Percentiles rank a stretch among this genome's conserved stretches.
Conservation (phyloP, 257 asterid species). For the Cinchona pubescens region DNA sequence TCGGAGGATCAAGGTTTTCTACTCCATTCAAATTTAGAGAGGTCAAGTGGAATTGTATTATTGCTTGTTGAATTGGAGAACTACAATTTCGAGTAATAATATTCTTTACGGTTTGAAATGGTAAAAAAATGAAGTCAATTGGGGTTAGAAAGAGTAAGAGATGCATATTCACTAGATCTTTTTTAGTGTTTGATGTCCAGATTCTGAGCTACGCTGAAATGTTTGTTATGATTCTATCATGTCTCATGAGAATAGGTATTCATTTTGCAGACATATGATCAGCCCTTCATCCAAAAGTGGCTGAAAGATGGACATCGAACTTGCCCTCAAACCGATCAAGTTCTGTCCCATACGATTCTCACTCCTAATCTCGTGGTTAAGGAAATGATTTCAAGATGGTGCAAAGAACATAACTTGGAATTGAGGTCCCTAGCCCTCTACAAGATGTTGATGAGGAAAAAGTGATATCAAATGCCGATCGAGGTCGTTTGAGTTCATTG, state of each 20-base stretch:
- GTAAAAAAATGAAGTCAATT: neutral
- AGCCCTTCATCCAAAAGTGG: constrained; percentile 43
- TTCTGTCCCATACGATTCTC: constrained; percentile 35
- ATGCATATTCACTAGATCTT: neutral
- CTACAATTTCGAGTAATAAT: neutral
- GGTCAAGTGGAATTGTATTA: neutral
- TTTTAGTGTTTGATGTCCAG: neutral
- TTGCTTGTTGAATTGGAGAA: neutral
- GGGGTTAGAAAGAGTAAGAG: neutral
- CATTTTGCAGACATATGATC: constrained; percentile 48
- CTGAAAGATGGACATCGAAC: constrained; percentile 37
- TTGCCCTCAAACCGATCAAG: constrained; percentile 43
- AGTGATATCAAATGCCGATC: constrained; percentile 14
- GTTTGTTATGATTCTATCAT: neutral
- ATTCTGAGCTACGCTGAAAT: neutral
- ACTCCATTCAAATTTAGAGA: neutral
- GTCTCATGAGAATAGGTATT: neutral
- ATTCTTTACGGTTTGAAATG: neutral
- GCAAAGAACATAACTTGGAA: constrained; percentile 18
- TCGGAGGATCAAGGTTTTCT: neutral
- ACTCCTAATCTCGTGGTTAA: constrained; percentile 45
- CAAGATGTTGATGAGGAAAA: constrained; percentile 17
- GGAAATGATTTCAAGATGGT: constrained; percentile 44
- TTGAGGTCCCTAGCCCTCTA: constrained; percentile 18
- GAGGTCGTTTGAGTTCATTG: constrained; percentile 22